phyloP scores from a whole-genome alignment of 1,139 yeast genomes.

The Sugiyamaella pinicola region DNA sequence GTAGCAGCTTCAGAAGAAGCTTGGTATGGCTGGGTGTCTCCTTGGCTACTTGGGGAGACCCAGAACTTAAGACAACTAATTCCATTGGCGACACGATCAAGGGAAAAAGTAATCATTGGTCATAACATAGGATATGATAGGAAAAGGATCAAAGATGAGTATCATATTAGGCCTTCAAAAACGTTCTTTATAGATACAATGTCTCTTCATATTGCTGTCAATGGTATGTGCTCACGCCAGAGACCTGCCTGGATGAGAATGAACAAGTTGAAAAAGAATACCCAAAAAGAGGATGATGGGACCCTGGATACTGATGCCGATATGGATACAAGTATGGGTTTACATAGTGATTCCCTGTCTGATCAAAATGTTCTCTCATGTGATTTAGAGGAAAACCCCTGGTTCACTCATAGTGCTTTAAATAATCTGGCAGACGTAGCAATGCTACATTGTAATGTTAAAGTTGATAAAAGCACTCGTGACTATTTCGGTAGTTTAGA shows the following conservation, averaged over 20 bases:
- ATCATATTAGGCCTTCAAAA: conserved; percentile 63
- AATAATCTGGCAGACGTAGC: conserved; percentile 86
- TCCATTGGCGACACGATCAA: conserved; percentile 55
- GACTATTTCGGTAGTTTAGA: conserved; percentile 62
- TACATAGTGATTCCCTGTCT: not conserved
- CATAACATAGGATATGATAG: conserved; percentile 92
- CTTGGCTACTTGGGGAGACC: conserved; percentile 64
- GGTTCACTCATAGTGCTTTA: conserved; percentile 58
- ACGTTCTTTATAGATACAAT: conserved; percentile 87
- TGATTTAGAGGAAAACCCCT: conserved; percentile 34
- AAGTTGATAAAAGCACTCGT: conserved; percentile 66
- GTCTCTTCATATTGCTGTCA: conserved; percentile 87
- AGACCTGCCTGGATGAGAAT: conserved; percentile 74
- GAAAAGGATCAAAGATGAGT: conserved; percentile 83
- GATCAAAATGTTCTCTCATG: conserved; percentile 15
- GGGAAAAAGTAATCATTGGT: conserved; percentile 63
- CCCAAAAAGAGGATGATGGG: conserved; percentile 29
- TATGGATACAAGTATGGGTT: conserved; percentile 7
- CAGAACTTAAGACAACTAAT: conserved; percentile 62
- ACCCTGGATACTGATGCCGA: not conserved
- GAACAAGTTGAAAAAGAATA: conserved; percentile 30
- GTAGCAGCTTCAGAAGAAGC: conserved; percentile 77
- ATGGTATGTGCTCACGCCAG: conserved; percentile 93
- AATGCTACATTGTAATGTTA: conserved; percentile 70
- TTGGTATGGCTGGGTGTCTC: conserved; percentile 97